Evolutionary conservation across 441 rosid genomes (phyloP).

Genomic region (Gossypium lobatum): DNA sequence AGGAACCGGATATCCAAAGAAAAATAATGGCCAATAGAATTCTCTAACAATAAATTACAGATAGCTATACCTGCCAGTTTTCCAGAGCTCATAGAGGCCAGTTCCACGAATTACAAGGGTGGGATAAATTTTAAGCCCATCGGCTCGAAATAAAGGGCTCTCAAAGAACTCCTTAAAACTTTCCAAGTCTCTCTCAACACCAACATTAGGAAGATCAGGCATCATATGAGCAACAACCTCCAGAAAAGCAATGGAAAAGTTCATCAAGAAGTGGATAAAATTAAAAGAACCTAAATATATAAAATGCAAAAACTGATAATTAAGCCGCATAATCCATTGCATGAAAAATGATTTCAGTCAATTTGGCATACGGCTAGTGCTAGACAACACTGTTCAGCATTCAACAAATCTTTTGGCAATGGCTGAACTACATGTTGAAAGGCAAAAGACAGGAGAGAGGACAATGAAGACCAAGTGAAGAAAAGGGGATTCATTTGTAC

Average conservation of each 20-base stretch:
- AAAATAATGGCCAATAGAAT: neutral
- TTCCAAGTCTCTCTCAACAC: slow-evolving; percentile 95
- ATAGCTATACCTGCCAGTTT: slow-evolving; percentile 80
- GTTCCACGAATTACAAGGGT: slow-evolving; percentile 98
- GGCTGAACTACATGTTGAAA: neutral
- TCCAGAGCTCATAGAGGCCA: slow-evolving; percentile 98
- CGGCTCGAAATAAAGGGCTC: slow-evolving; percentile 92
- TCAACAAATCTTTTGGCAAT: neutral
- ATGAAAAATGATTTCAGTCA: neutral
- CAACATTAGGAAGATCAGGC: slow-evolving; percentile 99
- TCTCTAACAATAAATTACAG: neutral
- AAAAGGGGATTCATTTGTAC: neutral
- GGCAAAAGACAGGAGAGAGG: neutral
- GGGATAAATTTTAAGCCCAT: slow-evolving; percentile 97
- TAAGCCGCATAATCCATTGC: neutral
- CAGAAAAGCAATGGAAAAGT: slow-evolving; percentile 16
- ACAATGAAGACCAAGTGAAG: neutral
- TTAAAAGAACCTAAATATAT: slow-evolving; percentile 4
- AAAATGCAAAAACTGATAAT: slow-evolving; percentile 7
- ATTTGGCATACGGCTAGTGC: neutral
- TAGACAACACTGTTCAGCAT: no score
- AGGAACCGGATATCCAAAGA: neutral
- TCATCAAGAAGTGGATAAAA: slow-evolving; percentile 9
- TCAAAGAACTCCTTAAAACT: slow-evolving; percentile 93
- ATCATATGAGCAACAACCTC: slow-evolving; percentile 99